Evolutionary conservation across 1,284 basidiomycete species (phyloP).

Genomic region (Inonotus obliquus): DNA sequence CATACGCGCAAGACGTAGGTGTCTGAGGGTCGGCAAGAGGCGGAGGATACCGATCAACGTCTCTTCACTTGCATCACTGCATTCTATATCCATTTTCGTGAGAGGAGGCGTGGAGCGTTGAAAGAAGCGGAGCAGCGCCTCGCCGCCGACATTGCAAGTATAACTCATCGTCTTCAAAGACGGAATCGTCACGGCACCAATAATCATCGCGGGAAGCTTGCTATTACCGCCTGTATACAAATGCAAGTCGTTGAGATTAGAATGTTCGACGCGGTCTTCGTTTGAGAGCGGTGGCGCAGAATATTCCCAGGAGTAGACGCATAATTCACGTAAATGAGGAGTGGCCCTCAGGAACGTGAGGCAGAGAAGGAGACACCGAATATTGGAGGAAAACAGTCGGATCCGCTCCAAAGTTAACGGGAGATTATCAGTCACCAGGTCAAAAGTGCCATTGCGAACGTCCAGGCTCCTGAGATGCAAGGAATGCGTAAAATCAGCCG

Average conservation of each 20-base stretch:
- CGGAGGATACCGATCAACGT: no score
- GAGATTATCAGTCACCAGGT: background rate
- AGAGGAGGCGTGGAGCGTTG: background rate
- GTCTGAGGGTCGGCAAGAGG: no score
- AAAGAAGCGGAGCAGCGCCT: background rate
- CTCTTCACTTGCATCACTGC: background rate
- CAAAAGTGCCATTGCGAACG: background rate
- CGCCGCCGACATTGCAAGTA: background rate
- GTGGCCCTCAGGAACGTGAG: no score
- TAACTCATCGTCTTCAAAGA: no score
- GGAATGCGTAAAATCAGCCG: background rate
- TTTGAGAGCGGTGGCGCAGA: no score
- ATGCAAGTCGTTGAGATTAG: background rate
- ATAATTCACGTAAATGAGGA: no score
- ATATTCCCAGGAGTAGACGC: no score
- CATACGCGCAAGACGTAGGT: background rate
- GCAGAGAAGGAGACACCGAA: no score
- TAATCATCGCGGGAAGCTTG: background rate
- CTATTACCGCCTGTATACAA: background rate
- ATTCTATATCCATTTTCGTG: background rate
- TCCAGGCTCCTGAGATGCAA: background rate
- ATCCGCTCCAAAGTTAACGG: background rate
- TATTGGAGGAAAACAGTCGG: no score
- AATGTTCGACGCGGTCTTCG: background rate
- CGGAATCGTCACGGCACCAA: background rate